A percentile compares a stretch with the other conserved stretches of the same genome.
Evolutionary conservation across 306 rosid genomes (phyloP).

Genomic region (Fagus crenata): DNA sequence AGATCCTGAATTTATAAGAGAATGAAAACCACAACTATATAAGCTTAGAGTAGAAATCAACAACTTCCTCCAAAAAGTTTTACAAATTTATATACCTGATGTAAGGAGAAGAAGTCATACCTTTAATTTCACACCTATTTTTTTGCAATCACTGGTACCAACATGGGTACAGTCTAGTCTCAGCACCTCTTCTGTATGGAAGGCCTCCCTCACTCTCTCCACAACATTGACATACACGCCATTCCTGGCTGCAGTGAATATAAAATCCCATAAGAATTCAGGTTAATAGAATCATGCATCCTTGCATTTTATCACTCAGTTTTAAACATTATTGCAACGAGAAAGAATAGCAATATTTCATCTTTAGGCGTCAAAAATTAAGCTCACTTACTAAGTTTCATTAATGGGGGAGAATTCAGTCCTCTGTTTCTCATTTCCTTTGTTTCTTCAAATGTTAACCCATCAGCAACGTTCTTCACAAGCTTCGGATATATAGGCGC

Average conservation of each 20-base stretch:
- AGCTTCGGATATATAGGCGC: conserved; percentile 88
- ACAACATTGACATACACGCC: conserved; percentile 85
- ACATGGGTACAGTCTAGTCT: conserved; percentile 81
- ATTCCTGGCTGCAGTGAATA: conserved; percentile 69
- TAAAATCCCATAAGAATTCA: conserved; percentile 13
- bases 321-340: not conserved
- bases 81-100: not conserved
- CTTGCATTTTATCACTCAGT: not conserved
- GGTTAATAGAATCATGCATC: conserved; percentile 7
- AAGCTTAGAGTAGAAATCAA: conserved; percentile 2
- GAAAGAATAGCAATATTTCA: not conserved
- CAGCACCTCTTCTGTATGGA: conserved; percentile 69
- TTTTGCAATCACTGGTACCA: conserved; percentile 82
- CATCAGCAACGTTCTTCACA: conserved; percentile 69
- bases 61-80: conserved; percentile 10
- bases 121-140: conserved; percentile 75
- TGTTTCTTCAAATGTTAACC: conserved; percentile 63
- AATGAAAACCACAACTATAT: conserved; percentile 3
- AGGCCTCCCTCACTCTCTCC: conserved; percentile 74
- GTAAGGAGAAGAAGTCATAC: conserved; percentile 38
- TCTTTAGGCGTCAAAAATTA: not conserved
- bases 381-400: conserved; percentile 78
- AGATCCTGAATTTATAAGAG: conserved; percentile 55
- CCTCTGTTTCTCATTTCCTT: conserved; percentile 81
- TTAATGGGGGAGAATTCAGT: conserved; percentile 56